Conservation (phyloP, 176 grass and related monocot genomes). For the Triticum timopheevii region DNA sequence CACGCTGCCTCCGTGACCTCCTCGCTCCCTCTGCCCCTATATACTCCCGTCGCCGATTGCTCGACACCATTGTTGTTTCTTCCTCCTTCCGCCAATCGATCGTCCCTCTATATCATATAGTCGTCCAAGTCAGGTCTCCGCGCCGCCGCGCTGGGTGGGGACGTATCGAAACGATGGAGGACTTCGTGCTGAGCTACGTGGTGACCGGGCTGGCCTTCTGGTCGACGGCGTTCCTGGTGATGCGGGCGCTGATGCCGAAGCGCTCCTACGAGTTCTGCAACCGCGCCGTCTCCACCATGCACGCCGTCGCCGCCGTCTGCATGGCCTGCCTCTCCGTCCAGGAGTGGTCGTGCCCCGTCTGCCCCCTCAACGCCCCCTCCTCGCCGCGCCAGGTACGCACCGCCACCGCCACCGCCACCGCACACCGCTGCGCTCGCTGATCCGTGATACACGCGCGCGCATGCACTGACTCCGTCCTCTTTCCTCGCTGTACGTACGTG, state of each 20-base stretch:
- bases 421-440: not conserved
- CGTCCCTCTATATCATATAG: too few species aligned
- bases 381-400: constrained; percentile 45
- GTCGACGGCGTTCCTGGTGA: constrained; percentile 54
- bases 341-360: constrained; percentile 51
- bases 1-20: constrained; percentile 14
- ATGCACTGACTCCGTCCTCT: not conserved
- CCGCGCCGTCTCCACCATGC: constrained; percentile 55
- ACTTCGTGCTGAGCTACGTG: constrained; percentile 34
- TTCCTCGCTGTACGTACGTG: too few species aligned
- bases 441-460: not conserved
- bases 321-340: constrained; percentile 55
- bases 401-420: too few species aligned
- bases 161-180: constrained; percentile 21
- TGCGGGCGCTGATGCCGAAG: constrained; percentile 38
- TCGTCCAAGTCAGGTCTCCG: not conserved
- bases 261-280: constrained; percentile 70
- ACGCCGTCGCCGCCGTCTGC: constrained; percentile 50
- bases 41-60: not conserved
- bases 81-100: not conserved
- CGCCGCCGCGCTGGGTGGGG: not conserved
- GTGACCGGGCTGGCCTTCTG: constrained; percentile 49
- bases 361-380: constrained; percentile 55
- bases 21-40: constrained; percentile 17
- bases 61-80: not conserved